Conservation (phyloP, 441 rosid genomes). For the Brassica hybrid region DNA sequence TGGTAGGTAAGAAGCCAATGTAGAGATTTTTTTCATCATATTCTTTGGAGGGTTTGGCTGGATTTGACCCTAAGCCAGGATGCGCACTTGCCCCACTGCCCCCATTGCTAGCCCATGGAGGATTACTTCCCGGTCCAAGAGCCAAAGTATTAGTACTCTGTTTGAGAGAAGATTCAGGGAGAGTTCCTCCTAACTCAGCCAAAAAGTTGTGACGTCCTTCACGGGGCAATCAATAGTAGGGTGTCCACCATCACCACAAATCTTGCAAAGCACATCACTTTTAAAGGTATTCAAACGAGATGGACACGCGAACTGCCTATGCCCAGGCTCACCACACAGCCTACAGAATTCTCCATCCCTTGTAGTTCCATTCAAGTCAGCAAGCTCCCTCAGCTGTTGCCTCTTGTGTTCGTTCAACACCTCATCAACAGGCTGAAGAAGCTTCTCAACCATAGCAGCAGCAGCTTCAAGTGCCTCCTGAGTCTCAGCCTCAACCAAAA, state of each 20-base stretch:
- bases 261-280: constrained; percentile 96
- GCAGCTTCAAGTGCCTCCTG: constrained; percentile 91
- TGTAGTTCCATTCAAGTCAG: constrained; percentile 91
- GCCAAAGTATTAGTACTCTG: constrained; percentile 66
- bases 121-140: constrained; percentile 74
- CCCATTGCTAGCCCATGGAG: constrained; percentile 82
- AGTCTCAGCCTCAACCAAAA: constrained; percentile 93
- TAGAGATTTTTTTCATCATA: constrained; percentile 89
- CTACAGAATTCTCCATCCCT: constrained; percentile 96
- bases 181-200: constrained; percentile 89
- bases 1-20: constrained; percentile 87
- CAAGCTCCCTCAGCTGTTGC: constrained; percentile 96
- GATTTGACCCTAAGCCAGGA: constrained; percentile 74
- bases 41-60: constrained; percentile 69
- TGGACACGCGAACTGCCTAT: constrained; percentile 87
- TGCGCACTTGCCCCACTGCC: constrained; percentile 64
- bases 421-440: constrained; percentile 97
- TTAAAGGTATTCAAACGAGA: constrained; percentile 87
- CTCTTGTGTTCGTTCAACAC: constrained; percentile 97
- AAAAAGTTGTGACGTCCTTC: constrained; percentile 85
- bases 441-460: constrained; percentile 95
- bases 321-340: constrained; percentile 94
- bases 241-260: constrained; percentile 98
- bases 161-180: constrained; percentile 86
- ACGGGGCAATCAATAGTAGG: constrained; percentile 81